These are phyloP conservation scores for Pestalotiopsis sp. DNA, from an alignment of 2,329 filamentous ascomycete species.

Conservation along the genomic window DNA sequence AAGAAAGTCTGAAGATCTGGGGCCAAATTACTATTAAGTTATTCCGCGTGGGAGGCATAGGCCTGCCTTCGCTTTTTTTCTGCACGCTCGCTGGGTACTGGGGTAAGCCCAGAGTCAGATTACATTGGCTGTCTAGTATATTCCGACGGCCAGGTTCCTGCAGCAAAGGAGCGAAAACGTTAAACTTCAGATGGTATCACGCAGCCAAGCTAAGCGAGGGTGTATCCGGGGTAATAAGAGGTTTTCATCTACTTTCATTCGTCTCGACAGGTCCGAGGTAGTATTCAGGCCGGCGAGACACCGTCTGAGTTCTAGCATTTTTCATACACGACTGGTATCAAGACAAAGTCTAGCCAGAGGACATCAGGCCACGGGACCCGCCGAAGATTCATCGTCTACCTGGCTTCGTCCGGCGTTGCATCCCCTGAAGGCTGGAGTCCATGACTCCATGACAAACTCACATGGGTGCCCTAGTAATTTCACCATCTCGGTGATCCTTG, in stretches of 20 bases:
- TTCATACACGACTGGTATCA: background rate
- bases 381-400: constrained; percentile 1
- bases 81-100: background rate
- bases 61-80: background rate
- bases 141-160: background rate
- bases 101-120: background rate
- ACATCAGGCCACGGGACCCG: constrained; percentile 3
- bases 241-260: background rate
- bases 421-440: background rate
- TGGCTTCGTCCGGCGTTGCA: background rate
- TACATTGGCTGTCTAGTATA: background rate
- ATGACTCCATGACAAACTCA: background rate
- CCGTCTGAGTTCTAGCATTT: background rate
- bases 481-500: background rate
- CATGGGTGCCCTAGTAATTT: background rate
- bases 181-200: background rate
- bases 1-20: constrained; percentile 1
- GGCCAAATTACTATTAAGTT: constrained; percentile 2
- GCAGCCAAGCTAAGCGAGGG: constrained; percentile 1
- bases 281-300: background rate
- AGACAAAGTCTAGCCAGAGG: background rate
- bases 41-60: background rate
- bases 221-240: background rate
- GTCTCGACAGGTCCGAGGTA: background rate
- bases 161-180: background rate